Conservation (phyloP, 176 grass and related monocot species). For the Olyra latifolia region DNA sequence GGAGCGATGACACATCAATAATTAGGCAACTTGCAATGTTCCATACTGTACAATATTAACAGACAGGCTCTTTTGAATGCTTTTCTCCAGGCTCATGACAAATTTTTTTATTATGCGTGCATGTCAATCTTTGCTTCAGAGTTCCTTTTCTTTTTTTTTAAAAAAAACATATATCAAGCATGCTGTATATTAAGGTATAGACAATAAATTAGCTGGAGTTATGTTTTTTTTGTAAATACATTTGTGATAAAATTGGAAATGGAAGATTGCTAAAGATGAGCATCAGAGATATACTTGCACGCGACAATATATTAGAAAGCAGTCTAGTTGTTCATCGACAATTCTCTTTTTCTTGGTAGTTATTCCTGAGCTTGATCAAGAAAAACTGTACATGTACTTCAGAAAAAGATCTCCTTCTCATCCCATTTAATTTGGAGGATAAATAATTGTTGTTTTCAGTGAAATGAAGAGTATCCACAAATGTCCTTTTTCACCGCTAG, state of each 20-base stretch:
- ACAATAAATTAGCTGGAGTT: not conserved
- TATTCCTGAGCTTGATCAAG: not conserved
- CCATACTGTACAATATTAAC: not conserved
- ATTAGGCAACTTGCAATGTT: slow-evolving; percentile 2
- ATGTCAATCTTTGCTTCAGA: not conserved
- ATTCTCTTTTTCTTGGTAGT: not conserved
- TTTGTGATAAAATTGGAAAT: not conserved
- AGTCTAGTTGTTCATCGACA: not conserved
- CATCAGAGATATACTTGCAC: too few relatives aligned
- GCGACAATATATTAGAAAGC: too few relatives aligned
- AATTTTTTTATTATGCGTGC: not conserved
- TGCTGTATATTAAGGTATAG: not conserved
- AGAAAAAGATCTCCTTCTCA: not conserved
- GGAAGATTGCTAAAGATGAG: not conserved
- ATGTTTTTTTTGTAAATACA: not conserved
- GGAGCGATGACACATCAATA: not conserved
- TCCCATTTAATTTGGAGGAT: not conserved
- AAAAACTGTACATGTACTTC: not conserved
- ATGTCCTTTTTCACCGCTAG: not conserved
- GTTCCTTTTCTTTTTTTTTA: not conserved
- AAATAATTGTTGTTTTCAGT: not conserved
- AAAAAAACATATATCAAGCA: not conserved
- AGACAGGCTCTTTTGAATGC: not conserved
- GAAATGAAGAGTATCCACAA: not conserved
- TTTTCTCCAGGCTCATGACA: not conserved